A percentile compares a stretch with the other conserved stretches of the same genome.
Conservation (phyloP, 768 basidiomycete species). For the Myochromella boudieri region DNA sequence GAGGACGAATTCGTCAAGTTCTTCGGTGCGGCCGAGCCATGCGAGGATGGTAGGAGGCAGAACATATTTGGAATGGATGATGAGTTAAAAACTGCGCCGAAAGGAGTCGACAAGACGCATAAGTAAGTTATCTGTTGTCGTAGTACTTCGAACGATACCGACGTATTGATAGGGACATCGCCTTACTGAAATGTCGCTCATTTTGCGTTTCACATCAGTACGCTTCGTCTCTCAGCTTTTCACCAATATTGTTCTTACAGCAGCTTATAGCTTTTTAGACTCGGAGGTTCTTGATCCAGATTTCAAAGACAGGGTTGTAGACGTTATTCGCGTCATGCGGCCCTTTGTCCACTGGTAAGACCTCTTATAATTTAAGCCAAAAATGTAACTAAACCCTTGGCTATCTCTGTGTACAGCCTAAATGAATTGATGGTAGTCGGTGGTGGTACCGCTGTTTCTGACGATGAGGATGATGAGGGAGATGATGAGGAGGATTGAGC, state of each 20-base stretch:
- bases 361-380: neutral
- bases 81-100: slow-evolving; percentile 88
- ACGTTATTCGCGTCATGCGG: slow-evolving; percentile 52
- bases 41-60: slow-evolving; percentile 59
- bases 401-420: too few relatives aligned
- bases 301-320: slow-evolving; percentile 63
- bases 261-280: slow-evolving; percentile 62
- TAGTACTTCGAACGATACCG: neutral
- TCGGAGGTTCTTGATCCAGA: slow-evolving; percentile 64
- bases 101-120: slow-evolving; percentile 84
- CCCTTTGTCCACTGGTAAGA: slow-evolving; percentile 82
- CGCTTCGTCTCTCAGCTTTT: slow-evolving; percentile 16
- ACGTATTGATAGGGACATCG: slow-evolving; percentile 68
- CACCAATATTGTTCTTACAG: neutral
- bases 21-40: slow-evolving; percentile 71
- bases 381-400: too few relatives aligned
- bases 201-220: slow-evolving; percentile 69
- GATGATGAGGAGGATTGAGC: slow-evolving; percentile 7
- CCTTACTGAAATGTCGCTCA: slow-evolving; percentile 82
- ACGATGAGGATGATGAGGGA: slow-evolving; percentile 20
- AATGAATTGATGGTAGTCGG: too few relatives aligned
- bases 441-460: neutral
- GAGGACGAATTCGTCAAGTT: slow-evolving; percentile 67
- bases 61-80: slow-evolving; percentile 89
- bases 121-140: slow-evolving; percentile 39